Evolutionary conservation across 495 filamentous ascomycete genomes (phyloP).

Genomic region (Talaromyces borbonicus): DNA sequence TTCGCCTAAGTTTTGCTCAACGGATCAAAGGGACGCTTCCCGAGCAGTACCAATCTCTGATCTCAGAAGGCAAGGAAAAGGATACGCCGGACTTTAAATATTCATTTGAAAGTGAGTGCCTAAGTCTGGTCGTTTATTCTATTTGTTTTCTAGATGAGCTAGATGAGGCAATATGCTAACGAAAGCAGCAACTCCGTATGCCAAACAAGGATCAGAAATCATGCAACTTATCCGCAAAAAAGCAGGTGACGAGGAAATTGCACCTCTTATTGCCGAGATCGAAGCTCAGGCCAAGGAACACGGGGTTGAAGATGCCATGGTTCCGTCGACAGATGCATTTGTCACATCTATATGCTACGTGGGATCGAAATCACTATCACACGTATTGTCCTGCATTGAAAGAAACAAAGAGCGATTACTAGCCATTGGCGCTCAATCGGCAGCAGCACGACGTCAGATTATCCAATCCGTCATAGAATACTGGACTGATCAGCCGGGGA

Average conservation of each 20-base stretch:
- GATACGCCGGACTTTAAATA: conserved; percentile 95
- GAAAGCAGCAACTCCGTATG: conserved; percentile 64
- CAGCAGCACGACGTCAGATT: conserved; percentile 72
- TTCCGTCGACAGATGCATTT: conserved; percentile 83
- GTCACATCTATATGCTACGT: conserved; percentile 87
- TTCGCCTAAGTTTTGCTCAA: conserved; percentile 89
- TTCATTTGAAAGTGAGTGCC: conserved; percentile 59
- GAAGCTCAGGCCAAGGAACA: conserved; percentile 60
- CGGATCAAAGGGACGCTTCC: conserved; percentile 91
- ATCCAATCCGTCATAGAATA: conserved; percentile 83
- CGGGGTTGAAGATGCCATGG: conserved; percentile 58
- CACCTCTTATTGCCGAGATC: conserved; percentile 65
- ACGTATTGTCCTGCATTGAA: conserved; percentile 92
- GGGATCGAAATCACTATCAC: conserved; percentile 89
- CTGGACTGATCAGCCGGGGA: conserved; percentile 86
- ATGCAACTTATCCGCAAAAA: conserved; percentile 72
- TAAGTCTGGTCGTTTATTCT: no score
- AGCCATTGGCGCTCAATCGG: conserved; percentile 60
- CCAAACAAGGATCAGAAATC: conserved; percentile 68
- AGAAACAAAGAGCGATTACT: conserved; percentile 87
- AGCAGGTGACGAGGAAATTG: conserved; percentile 70
- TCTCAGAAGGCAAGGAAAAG: conserved; percentile 79
- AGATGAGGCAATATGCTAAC: background rate
- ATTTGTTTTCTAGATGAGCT: background rate
- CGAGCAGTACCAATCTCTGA: conserved; percentile 70